Percentiles rank a stretch among this genome's conserved stretches.
Conservation (phyloP, 1,139 yeast species). For the Hansenula lynferdii region DNA sequence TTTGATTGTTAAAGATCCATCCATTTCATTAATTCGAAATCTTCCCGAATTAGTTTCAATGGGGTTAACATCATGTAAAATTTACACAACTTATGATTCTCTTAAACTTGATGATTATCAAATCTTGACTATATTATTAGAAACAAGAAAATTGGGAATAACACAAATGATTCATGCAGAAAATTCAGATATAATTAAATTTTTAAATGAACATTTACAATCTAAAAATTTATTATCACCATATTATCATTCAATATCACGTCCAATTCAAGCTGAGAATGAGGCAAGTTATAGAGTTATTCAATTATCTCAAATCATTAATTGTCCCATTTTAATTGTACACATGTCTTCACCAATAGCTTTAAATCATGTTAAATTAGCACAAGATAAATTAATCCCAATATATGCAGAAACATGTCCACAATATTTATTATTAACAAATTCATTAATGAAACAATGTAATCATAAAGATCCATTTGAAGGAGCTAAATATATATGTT, state of each 20-base stretch:
- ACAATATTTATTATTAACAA: conserved; percentile 39
- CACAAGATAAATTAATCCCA: conserved; percentile 36
- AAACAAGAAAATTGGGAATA: conserved; percentile 35
- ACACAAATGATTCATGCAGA: conserved; percentile 49
- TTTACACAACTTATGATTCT: conserved; percentile 43
- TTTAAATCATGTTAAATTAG: conserved; percentile 34
- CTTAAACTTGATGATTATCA: conserved; percentile 36
- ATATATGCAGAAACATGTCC: conserved; percentile 46
- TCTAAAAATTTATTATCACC: conserved; percentile 34
- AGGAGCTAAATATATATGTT: conserved; percentile 44
- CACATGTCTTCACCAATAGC: conserved; percentile 44
- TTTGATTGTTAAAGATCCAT: conserved; percentile 33
- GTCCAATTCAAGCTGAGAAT: conserved; percentile 42
- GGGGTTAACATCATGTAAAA: conserved; percentile 41
- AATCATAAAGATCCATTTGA: conserved; percentile 28
- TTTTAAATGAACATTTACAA: conserved; percentile 35
- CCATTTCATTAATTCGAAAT: conserved; percentile 26
- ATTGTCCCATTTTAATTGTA: conserved; percentile 40
- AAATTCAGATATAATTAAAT: conserved; percentile 40
- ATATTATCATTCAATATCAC: conserved; percentile 38
- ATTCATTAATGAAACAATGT: conserved; percentile 27
- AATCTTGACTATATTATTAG: conserved; percentile 32
- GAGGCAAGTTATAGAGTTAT: conserved; percentile 46
- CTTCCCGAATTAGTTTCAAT: conserved; percentile 25
- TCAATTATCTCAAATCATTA: conserved; percentile 34